Evolutionary conservation across 2,329 filamentous ascomycete genomes (phyloP), one percentile per base, ranked within the genome.

Genomic region (Monilinia polystroma): DNA sequence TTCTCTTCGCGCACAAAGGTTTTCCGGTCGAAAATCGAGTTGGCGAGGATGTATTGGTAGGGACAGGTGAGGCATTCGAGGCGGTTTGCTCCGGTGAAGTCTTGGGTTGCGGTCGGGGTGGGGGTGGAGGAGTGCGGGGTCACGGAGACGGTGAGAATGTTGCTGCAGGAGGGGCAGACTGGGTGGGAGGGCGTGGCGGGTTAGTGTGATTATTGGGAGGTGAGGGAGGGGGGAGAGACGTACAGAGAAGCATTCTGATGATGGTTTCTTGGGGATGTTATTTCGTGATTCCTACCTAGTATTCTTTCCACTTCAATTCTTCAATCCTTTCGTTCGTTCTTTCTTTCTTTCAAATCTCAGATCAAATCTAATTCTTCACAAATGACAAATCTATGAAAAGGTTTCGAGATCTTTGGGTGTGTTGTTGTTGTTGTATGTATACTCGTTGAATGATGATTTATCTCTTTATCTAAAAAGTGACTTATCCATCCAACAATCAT

Each of bases 31-130:
- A 84, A 88, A 80, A 87, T 97, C 79, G 88, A 87, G 74, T 89
- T 85, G 72, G 89, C 88, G 75, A 98, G 89, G 67, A 90, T 82
- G 79, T 92, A 93, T 78, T 96, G 89, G 81, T 96, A 99, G 4
- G 95, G 94, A 74, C 95, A 99, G 67, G 93, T 96, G 67, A 92
- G 91, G 81, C 95, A 99, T 80, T 96, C 92, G 79, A 98, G 92
- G 67, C 93, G 90, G 82, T 97, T 97, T 74, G 68, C 64, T 7
- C 66, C 56, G 38, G 64, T 66, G 74, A 74, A 62, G 71, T 72
- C 67, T 76, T 73, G 69, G 75, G 56, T 58, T 7, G 56, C 29
- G 74, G 60, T 66, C 51, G 69, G 57, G 3, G 66, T 43, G 49
- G 71, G 70, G 8, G 66, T 68, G 67, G 35, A 65, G 35, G 63